Evolutionary conservation across 2,329 filamentous ascomycete species (phyloP).

Genomic region (Fusarium coffeatum): DNA sequence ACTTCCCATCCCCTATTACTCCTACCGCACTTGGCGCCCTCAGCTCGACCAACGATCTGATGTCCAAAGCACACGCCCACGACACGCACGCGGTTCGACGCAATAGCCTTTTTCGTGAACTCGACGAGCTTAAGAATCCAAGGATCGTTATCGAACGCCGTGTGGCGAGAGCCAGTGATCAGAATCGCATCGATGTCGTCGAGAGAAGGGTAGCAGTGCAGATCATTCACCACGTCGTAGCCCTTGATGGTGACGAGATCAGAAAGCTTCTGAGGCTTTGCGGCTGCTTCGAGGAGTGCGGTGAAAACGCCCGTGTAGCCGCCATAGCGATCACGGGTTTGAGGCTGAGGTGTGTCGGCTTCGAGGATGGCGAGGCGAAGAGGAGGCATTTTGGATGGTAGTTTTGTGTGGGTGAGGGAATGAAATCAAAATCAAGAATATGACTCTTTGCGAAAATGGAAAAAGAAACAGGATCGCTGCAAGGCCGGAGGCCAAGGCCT

Average conservation of each 20-base stretch:
- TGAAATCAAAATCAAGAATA: constrained; percentile 1
- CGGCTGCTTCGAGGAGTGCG: constrained; percentile 66
- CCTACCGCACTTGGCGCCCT: constrained; percentile 53
- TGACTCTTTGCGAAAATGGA: constrained; percentile 19
- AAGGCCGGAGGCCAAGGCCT: constrained; percentile 3
- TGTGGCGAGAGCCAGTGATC: constrained; percentile 77
- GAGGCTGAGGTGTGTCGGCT: constrained; percentile 80
- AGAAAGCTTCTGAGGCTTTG: constrained; percentile 57
- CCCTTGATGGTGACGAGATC: constrained; percentile 68
- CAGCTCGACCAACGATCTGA: constrained; percentile 59
- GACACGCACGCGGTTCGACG: constrained; percentile 69
- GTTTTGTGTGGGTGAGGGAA: not conserved
- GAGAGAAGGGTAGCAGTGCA: constrained; percentile 75
- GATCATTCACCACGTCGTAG: constrained; percentile 77
- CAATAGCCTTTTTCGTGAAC: constrained; percentile 51
- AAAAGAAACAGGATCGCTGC: not conserved
- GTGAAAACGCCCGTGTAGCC: constrained; percentile 79
- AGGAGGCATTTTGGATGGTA: constrained; percentile 53
- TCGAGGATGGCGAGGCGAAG: constrained; percentile 89
- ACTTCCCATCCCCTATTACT: constrained; percentile 59
- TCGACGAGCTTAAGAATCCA: constrained; percentile 59
- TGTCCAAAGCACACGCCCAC: constrained; percentile 63
- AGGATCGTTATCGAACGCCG: constrained; percentile 56
- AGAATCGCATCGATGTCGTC: constrained; percentile 84
- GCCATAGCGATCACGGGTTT: constrained; percentile 72